Evolutionary conservation across 2,329 filamentous ascomycete species (phyloP).

Genomic region (Talaromyces rugulosus): DNA sequence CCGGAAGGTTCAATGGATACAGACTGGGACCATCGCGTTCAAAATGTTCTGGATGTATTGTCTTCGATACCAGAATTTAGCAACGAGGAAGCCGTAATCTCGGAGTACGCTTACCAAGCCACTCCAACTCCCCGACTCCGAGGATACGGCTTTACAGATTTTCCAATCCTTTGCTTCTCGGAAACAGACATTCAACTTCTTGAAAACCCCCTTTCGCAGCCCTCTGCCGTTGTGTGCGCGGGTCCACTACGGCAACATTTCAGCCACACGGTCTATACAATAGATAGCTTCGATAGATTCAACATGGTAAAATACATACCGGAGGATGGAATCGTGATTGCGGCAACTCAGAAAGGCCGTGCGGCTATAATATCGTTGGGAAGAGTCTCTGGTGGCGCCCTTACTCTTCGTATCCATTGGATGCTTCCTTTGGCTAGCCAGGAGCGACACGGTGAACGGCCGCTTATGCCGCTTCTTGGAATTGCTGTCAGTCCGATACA

Average conservation of each 20-base stretch:
- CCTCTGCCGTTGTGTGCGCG: constrained; percentile 25
- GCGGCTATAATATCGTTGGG: constrained; percentile 53
- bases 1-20: neutral
- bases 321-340: constrained; percentile 54
- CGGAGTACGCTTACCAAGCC: neutral
- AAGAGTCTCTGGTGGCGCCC: constrained; percentile 24
- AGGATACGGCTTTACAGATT: constrained; percentile 12
- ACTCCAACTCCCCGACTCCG: neutral
- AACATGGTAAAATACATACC: constrained; percentile 57
- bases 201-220: constrained; percentile 26
- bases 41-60: neutral
- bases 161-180: constrained; percentile 41
- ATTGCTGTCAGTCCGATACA: constrained; percentile 56
- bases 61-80: neutral
- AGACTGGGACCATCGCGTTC: neutral
- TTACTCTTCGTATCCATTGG: constrained; percentile 53
- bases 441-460: constrained; percentile 42
- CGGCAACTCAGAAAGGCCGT: constrained; percentile 55
- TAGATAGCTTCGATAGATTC: constrained; percentile 44
- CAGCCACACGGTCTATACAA: neutral
- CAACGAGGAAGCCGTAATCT: neutral
- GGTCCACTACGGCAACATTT: constrained; percentile 9
- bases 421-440: constrained; percentile 52
- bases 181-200: constrained; percentile 36
- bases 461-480: constrained; percentile 47